phyloP scores from a whole-genome alignment of 768 basidiomycete genomes.

The Mycena maculata region DNA sequence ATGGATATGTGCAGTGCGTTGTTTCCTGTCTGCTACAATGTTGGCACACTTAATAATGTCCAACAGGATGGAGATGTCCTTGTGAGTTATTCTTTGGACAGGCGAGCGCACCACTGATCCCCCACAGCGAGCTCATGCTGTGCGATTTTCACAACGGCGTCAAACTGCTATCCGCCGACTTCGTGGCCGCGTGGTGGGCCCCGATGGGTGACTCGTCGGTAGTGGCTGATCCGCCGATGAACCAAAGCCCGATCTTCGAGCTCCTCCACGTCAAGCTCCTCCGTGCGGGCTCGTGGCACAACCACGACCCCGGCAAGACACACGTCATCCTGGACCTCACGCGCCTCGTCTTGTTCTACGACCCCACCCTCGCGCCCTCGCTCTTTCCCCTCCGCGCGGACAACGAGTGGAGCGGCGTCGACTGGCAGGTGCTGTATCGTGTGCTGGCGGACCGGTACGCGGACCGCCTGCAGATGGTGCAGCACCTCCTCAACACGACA shows the following conservation, averaged over 20 bases:
- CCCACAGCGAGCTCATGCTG: constrained; percentile 49
- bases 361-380: constrained; percentile 45
- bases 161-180: constrained; percentile 36
- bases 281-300: constrained; percentile 46
- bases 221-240: too few species aligned
- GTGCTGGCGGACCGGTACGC: too few species aligned
- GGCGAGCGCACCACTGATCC: too few species aligned
- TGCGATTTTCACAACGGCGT: constrained; percentile 47
- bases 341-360: constrained; percentile 51
- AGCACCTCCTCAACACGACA: too few species aligned
- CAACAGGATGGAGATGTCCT: constrained; percentile 41
- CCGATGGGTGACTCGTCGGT: too few species aligned
- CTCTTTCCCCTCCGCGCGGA: constrained; percentile 40
- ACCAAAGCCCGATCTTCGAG: too few species aligned
- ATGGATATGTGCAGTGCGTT: constrained; percentile 13
- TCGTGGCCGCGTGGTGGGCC: constrained; percentile 25
- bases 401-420: constrained; percentile 45
- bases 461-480: too few species aligned
- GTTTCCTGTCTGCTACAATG: too few species aligned
- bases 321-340: constrained; percentile 48
- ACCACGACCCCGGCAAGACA: constrained; percentile 49
- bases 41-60: background rate
- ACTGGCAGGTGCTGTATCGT: constrained; percentile 41
- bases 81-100: constrained; percentile 35
- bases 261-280: constrained; percentile 17